These are phyloP conservation scores for Hypoxylon sp. DNA, from an alignment of 2,329 filamentous ascomycete species.

Conservation along the genomic window DNA sequence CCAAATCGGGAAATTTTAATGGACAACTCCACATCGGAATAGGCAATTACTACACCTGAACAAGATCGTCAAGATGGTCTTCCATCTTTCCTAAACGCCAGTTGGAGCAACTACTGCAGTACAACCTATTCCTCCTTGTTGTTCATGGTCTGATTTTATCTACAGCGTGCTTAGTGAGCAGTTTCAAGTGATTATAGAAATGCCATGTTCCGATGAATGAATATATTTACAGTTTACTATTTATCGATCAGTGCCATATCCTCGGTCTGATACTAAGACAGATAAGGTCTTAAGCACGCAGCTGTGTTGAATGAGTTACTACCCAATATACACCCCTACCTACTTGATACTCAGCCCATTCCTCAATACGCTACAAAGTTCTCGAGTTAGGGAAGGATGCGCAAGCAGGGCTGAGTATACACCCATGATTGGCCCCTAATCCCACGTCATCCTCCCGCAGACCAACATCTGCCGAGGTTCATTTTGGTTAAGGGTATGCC, in stretches of 20 bases:
- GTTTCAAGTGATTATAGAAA: not conserved
- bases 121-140: not conserved
- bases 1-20: not conserved
- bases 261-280: not conserved
- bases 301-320: not conserved
- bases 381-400: constrained; percentile 20
- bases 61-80: not conserved
- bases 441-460: constrained; percentile 23
- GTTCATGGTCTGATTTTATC: not conserved
- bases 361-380: not conserved
- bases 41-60: constrained; percentile 6
- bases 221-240: not conserved
- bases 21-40: not conserved
- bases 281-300: not conserved
- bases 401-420: constrained; percentile 26
- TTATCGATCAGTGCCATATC: not conserved
- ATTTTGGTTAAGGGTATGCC: not conserved
- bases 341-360: constrained; percentile 8
- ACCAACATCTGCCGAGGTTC: constrained; percentile 17
- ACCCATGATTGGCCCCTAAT: constrained; percentile 24
- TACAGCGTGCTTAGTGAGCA: not conserved
- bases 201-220: not conserved
- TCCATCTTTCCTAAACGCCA: not conserved
- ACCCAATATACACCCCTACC: not conserved
- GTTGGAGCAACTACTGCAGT: not conserved